phyloP scores from a whole-genome alignment of 2,329 filamentous ascomycete genomes.

The Penicillium frequentans region DNA sequence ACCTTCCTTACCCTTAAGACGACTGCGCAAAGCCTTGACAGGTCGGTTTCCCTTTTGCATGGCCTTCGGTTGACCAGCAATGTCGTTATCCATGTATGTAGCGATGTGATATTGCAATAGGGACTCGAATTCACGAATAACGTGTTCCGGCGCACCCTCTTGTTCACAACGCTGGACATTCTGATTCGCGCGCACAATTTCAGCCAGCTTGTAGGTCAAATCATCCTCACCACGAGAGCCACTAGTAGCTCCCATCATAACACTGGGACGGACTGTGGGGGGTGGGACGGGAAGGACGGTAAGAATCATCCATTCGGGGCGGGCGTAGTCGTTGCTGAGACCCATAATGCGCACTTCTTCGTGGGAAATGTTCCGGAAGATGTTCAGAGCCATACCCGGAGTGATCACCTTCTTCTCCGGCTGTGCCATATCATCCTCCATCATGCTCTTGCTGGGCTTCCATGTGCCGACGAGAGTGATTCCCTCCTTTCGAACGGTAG shows the following conservation, averaged over 20 bases:
- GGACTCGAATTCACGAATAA: constrained; percentile 85
- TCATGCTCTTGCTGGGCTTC: constrained; percentile 73
- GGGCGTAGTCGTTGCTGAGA: constrained; percentile 89
- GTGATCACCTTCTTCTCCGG: constrained; percentile 81
- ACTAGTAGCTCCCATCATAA: constrained; percentile 91
- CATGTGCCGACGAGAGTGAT: constrained; percentile 75
- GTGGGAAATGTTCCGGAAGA: constrained; percentile 82
- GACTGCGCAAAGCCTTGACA: constrained; percentile 93
- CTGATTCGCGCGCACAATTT: constrained; percentile 96
- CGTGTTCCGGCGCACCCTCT: constrained; percentile 88
- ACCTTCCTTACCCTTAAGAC: constrained; percentile 98
- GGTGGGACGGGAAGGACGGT: constrained; percentile 94
- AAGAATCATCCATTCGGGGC: constrained; percentile 97
- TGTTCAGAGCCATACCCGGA: constrained; percentile 78
- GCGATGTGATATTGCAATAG: constrained; percentile 96
- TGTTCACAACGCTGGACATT: constrained; percentile 89
- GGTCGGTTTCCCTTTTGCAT: constrained; percentile 96
- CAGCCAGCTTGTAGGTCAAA: constrained; percentile 97
- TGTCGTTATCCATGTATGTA: constrained; percentile 99
- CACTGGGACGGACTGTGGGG: constrained; percentile 92
- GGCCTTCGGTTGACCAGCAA: constrained; percentile 90
- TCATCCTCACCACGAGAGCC: constrained; percentile 97
- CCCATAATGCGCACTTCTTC: constrained; percentile 84
- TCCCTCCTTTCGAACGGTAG: constrained; percentile 82
- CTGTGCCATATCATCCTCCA: constrained; percentile 63